A percentile compares a stretch with the other conserved stretches of the same genome.
phyloP scores from a whole-genome alignment of 148 eudicot species.

The Selenicereus undatus region DNA sequence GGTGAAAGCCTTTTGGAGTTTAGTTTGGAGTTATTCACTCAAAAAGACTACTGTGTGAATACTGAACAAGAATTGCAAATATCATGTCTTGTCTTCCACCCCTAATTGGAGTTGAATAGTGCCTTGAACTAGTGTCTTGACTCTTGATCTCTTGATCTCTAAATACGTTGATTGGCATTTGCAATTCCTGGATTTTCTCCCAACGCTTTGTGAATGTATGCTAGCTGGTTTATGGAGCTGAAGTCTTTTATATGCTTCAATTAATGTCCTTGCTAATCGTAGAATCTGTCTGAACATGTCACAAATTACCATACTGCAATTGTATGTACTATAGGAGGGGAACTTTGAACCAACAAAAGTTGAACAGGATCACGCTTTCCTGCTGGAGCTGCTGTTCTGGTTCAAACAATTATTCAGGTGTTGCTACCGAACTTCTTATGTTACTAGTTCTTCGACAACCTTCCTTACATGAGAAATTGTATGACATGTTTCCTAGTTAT shows the following conservation, averaged over 20 bases:
- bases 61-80: not conserved
- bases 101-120: not conserved
- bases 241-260: slow-evolving; percentile 8
- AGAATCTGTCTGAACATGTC: not conserved
- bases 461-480: slow-evolving; percentile 2
- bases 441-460: not conserved
- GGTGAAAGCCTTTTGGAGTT: not conserved
- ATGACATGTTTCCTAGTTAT: not conserved
- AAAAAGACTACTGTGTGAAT: not conserved
- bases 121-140: not conserved
- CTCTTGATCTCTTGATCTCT: too few relatives aligned
- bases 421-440: slow-evolving; percentile 7
- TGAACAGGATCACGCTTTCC: slow-evolving; percentile 74
- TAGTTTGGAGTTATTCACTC: not conserved
- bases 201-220: not conserved
- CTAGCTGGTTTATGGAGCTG: not conserved
- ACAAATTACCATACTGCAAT: not conserved
- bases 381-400: slow-evolving; percentile 91
- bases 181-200: not conserved
- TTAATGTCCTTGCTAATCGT: not conserved
- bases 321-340: slow-evolving; percentile 63
- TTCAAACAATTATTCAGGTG: slow-evolving; percentile 94
- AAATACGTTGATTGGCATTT: slow-evolving; percentile 3
- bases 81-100: not conserved
- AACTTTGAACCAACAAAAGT: slow-evolving; percentile 64